Conservation (phyloP, 73 alveolate species). For the Loxodes magnus region DNA sequence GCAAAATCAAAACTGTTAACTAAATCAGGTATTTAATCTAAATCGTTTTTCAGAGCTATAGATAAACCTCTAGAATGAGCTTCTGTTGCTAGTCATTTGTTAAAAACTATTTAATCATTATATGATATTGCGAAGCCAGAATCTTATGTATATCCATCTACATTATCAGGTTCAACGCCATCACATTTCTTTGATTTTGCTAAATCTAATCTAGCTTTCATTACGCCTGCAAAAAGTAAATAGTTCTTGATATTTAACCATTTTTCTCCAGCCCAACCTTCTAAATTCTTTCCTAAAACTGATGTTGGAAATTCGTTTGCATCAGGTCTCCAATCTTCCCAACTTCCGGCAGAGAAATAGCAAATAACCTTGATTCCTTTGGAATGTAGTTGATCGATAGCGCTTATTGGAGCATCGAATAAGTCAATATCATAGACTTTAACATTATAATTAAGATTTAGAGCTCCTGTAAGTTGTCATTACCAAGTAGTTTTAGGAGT, state of each 20-base stretch:
- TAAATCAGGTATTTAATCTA: background rate
- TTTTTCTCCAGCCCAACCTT: conserved; percentile 12
- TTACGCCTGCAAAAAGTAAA: background rate
- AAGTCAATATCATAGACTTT: background rate
- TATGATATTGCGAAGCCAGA: background rate
- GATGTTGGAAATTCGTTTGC: conserved; percentile 4
- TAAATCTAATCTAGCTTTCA: conserved; percentile 2
- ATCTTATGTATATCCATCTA: conserved; percentile 3
- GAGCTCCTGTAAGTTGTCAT: conserved; percentile 1
- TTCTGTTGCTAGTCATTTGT: background rate
- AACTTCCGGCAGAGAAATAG: conserved; percentile 10
- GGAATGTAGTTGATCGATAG: background rate
- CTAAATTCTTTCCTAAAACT: background rate
- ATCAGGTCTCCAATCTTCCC: conserved; percentile 13
- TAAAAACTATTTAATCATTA: background rate
- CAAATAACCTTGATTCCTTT: conserved; percentile 4
- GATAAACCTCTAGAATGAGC: conserved; percentile 1
- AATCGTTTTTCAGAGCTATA: conserved; percentile 2
- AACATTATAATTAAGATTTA: background rate
- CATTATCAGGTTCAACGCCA: conserved; percentile 13
- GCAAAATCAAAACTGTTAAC: conserved; percentile 4
- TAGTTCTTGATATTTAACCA: conserved; percentile 6
- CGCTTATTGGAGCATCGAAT: background rate
- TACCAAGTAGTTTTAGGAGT: conserved; percentile 8
- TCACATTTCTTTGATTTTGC: conserved; percentile 3